Evolutionary conservation across 2,329 filamentous ascomycete species (phyloP).

Genomic region (Aspergillus niger): DNA sequence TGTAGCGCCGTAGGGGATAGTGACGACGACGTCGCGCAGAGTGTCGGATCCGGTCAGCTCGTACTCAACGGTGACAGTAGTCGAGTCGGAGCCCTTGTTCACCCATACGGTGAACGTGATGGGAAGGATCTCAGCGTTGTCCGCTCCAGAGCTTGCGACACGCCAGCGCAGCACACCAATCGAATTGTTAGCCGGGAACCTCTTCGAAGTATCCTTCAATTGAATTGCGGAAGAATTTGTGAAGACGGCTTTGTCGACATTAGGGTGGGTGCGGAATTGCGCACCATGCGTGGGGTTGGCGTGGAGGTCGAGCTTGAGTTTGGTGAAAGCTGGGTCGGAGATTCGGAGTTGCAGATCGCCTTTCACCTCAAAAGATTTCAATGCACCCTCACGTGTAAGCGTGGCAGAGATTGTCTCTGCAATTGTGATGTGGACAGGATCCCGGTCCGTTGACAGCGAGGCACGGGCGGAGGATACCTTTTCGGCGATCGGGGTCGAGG

Average conservation of each 20-base stretch:
- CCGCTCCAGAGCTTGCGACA: slow-evolving; percentile 71
- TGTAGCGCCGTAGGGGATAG: slow-evolving; percentile 80
- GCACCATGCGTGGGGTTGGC: slow-evolving; percentile 78
- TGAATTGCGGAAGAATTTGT: slow-evolving; percentile 81
- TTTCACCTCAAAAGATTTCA: slow-evolving; percentile 85
- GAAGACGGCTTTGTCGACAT: slow-evolving; percentile 89
- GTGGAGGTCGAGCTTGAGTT: slow-evolving; percentile 81
- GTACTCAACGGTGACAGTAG: slow-evolving; percentile 92
- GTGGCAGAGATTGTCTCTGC: slow-evolving; percentile 89
- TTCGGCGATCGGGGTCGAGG: slow-evolving; percentile 56
- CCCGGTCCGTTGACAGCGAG: slow-evolving; percentile 71
- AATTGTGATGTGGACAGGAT: slow-evolving; percentile 84
- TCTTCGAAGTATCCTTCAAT: slow-evolving; percentile 81
- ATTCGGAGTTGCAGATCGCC: slow-evolving; percentile 92
- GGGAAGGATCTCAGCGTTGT: slow-evolving; percentile 78
- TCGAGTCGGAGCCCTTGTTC: slow-evolving; percentile 80
- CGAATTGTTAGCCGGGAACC: slow-evolving; percentile 91
- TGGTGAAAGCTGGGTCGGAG: slow-evolving; percentile 82
- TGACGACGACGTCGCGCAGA: slow-evolving; percentile 80
- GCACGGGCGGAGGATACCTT: slow-evolving; percentile 57
- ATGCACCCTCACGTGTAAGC: slow-evolving; percentile 80
- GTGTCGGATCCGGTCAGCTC: slow-evolving; percentile 80
- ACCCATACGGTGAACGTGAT: slow-evolving; percentile 98
- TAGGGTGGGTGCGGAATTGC: slow-evolving; percentile 93
- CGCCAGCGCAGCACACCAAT: slow-evolving; percentile 95